Evolutionary conservation across 371 early-diverging fungal genomes (phyloP), one percentile per base, ranked within the genome.

Genomic region (Mortierella sp.): DNA sequence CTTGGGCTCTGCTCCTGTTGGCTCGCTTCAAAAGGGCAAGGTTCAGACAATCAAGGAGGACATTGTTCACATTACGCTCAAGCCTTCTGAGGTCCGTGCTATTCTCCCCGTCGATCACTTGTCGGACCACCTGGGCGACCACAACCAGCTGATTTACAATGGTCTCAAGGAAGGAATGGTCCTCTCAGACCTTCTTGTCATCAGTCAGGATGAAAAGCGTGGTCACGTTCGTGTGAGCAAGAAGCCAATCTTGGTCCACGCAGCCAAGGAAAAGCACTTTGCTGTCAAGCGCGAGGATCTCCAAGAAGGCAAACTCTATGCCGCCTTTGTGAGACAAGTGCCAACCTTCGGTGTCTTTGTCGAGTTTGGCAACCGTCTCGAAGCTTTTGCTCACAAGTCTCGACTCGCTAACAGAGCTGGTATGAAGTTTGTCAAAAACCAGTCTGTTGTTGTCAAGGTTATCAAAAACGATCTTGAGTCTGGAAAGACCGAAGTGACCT

Each of bases 371-470:
- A 89, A 90, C 19, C 87, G 83, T 0, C 48, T 86, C 12, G 68
- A 75, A 25, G 93, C 87, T 18, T 25, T 71, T 43, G 72, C 76
- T 21, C 67, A 69, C 68, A 57, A 60, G 12, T 66, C 85, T 59
- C 66, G 80, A 53, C 64, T 94, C 15, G 83, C 93, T 0, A 94
- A 94, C 64, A 82, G 90, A 11, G 59, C 90, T 1, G 82, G 87
- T 9, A 74, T 88, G 6, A 63, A 66, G 21, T 84, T 91, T 56
- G 57, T 75, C 43, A 58, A 62, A 19, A 85, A 89, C 60, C 93
- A 95, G 71, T 89, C 92, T 12, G 92, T 95, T 7, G 30, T 91
- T 26, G 87, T 87, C 25, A 70, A 65, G 52, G 86, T 94, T 18
- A 69, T 72, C 52, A 70, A 67, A 37, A 73, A 91, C 7, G 87